Conservation (phyloP, 2,329 filamentous ascomycete species). For the Periglandula ipomoeae region DNA sequence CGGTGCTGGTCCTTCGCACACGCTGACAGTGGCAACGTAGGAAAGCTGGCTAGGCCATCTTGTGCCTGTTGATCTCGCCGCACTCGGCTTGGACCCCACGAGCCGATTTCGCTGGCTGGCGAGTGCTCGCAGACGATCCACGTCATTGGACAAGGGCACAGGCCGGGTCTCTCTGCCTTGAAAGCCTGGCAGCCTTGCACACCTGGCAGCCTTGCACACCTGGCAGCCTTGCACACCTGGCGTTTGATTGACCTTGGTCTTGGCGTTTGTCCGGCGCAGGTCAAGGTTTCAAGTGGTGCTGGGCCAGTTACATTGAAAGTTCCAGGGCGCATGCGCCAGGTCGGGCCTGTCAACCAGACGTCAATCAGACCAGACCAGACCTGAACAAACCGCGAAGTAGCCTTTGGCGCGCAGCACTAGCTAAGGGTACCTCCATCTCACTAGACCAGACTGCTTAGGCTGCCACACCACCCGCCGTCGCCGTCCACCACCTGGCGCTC, state of each 20-base stretch:
- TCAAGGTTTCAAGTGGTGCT: background rate
- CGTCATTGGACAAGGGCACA: constrained; percentile 10
- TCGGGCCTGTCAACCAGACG: background rate
- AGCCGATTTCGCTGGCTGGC: constrained; percentile 14
- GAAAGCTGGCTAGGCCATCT: background rate
- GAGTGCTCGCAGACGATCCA: constrained; percentile 2
- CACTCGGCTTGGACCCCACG: constrained; percentile 10
- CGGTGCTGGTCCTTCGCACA: too few relatives aligned
- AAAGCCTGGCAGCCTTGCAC: too few relatives aligned
- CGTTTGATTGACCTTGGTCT: too few relatives aligned
- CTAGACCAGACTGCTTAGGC: background rate
- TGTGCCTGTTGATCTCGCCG: background rate
- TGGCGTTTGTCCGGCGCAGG: constrained; percentile 5
- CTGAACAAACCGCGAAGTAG: too few relatives aligned
- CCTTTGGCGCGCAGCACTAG: too few relatives aligned
- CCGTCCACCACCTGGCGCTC: too few relatives aligned
- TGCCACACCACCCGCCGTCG: background rate
- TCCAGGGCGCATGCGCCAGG: background rate
- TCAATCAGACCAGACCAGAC: background rate
- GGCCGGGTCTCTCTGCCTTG: background rate
- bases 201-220: too few relatives aligned
- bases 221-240: too few relatives aligned
- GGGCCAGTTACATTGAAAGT: background rate
- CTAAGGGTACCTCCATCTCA: background rate
- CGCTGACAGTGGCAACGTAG: background rate